Evolutionary conservation across 768 basidiomycete species (phyloP).

Genomic region (Tylopilus rubrobrunneus): DNA sequence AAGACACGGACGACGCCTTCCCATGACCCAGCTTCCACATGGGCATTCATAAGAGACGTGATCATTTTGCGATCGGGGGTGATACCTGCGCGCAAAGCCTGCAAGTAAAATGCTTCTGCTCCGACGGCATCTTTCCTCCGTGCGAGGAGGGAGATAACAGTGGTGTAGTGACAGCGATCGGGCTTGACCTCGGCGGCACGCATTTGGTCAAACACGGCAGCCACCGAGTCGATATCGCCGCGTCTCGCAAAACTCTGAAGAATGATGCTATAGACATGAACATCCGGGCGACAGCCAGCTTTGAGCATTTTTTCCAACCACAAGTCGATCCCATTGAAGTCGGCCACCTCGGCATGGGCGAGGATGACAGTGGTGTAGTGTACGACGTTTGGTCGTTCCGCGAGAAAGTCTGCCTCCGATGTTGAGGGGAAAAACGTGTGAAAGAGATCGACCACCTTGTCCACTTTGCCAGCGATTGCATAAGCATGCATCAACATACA

Average conservation of each 20-base stretch:
- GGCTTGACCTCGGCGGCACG: conserved; percentile 43
- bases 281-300: conserved; percentile 50
- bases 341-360: conserved; percentile 46
- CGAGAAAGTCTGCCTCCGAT: conserved; percentile 24
- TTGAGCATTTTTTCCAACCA: conserved; percentile 54
- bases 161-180: conserved; percentile 56
- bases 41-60: conserved; percentile 73
- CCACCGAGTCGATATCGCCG: conserved; percentile 52
- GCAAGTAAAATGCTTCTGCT: conserved; percentile 64
- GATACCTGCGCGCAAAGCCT: conserved; percentile 58
- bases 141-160: conserved; percentile 63
- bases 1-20: conserved; percentile 66
- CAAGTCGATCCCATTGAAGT: conserved; percentile 44
- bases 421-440: conserved; percentile 46
- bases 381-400: conserved; percentile 38
- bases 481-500: conserved; percentile 54
- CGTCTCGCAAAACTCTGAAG: conserved; percentile 52
- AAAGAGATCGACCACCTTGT: conserved; percentile 48
- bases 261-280: conserved; percentile 55
- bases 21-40: conserved; percentile 82
- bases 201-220: conserved; percentile 59
- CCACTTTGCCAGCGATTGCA: conserved; percentile 42
- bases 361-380: conserved; percentile 58
- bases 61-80: conserved; percentile 63
- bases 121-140: conserved; percentile 55